phyloP scores from a whole-genome alignment of 2,329 filamentous ascomycete genomes.

The Colletotrichum spinosum region DNA sequence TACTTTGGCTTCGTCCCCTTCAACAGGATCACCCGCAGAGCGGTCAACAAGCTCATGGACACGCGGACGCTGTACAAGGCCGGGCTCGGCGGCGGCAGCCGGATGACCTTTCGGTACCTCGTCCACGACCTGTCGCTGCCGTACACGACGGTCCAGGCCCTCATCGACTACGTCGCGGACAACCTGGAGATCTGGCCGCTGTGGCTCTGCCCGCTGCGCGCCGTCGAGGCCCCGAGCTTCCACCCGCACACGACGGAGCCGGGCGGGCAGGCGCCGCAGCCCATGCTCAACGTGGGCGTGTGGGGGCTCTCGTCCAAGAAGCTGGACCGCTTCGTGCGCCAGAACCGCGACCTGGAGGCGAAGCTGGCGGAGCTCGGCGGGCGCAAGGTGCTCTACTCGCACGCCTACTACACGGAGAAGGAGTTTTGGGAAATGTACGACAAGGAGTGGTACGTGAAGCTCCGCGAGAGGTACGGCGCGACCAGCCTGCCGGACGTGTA shows the following conservation, averaged over 20 bases:
- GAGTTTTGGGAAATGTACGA: slow-evolving; percentile 78
- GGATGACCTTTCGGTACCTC: slow-evolving; percentile 68
- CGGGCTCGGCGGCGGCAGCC: slow-evolving; percentile 66
- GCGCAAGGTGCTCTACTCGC: slow-evolving; percentile 78
- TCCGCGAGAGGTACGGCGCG: slow-evolving; percentile 69
- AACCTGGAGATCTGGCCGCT: slow-evolving; percentile 63
- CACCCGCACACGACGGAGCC: slow-evolving; percentile 32
- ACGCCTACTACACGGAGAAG: slow-evolving; percentile 74
- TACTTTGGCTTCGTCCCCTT: slow-evolving; percentile 73
- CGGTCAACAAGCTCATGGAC: slow-evolving; percentile 72
- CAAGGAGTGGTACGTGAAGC: slow-evolving; percentile 65
- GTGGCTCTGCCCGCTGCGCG: slow-evolving; percentile 67
- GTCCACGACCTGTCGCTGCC: slow-evolving; percentile 73
- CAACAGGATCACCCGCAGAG: slow-evolving; percentile 70
- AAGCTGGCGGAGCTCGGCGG: slow-evolving; percentile 70
- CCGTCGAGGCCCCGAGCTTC: slow-evolving; percentile 48
- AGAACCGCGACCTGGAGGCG: slow-evolving; percentile 71
- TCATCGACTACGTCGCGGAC: slow-evolving; percentile 60
- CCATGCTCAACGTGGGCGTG: slow-evolving; percentile 69
- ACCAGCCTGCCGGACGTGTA: slow-evolving; percentile 71
- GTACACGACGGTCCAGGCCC: slow-evolving; percentile 54
- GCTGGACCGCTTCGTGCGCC: slow-evolving; percentile 58
- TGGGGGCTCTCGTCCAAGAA: slow-evolving; percentile 64
- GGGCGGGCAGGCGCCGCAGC: slow-evolving; percentile 10
- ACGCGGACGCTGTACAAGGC: slow-evolving; percentile 75